Conservation (phyloP, 2,329 filamentous ascomycete species). For the Zymoseptoria crescenta region DNA sequence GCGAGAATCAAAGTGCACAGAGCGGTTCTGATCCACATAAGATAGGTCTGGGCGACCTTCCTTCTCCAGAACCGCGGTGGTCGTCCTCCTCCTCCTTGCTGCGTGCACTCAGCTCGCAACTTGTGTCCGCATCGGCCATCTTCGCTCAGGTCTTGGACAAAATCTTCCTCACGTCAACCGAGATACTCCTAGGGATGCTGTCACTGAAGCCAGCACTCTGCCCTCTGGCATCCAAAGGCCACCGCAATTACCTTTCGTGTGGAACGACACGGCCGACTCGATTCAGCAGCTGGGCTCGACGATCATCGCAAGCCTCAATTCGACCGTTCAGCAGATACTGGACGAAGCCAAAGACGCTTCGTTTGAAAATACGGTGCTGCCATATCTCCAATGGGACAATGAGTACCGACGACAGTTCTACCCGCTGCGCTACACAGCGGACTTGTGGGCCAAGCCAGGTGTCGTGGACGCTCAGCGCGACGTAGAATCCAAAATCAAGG, state of each 20-base stretch:
- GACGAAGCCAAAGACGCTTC: constrained; percentile 49
- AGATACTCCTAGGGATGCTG: too few species aligned
- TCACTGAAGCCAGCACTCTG: too few species aligned
- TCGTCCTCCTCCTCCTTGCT: too few species aligned
- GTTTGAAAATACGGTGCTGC: constrained; percentile 51
- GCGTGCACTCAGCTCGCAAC: too few species aligned
- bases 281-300: constrained; percentile 57
- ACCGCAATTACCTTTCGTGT: constrained; percentile 66
- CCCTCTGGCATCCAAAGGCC: constrained; percentile 58
- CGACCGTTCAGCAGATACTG: constrained; percentile 57
- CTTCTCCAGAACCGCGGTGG: too few species aligned
- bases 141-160: too few species aligned
- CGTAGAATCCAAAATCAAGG: constrained; percentile 41
- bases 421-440: constrained; percentile 44
- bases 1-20: too few species aligned
- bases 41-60: too few species aligned
- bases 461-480: constrained; percentile 39
- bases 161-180: too few species aligned
- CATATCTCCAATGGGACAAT: constrained; percentile 56
- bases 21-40: too few species aligned
- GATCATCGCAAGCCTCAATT: constrained; percentile 51
- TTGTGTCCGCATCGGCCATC: too few species aligned
- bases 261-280: constrained; percentile 61
- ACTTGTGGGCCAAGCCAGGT: constrained; percentile 36
- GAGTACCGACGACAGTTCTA: constrained; percentile 34